These are phyloP conservation scores for Trichoderma sp. DNA, from an alignment of 2,329 filamentous ascomycete genomes.

Conservation along the genomic window DNA sequence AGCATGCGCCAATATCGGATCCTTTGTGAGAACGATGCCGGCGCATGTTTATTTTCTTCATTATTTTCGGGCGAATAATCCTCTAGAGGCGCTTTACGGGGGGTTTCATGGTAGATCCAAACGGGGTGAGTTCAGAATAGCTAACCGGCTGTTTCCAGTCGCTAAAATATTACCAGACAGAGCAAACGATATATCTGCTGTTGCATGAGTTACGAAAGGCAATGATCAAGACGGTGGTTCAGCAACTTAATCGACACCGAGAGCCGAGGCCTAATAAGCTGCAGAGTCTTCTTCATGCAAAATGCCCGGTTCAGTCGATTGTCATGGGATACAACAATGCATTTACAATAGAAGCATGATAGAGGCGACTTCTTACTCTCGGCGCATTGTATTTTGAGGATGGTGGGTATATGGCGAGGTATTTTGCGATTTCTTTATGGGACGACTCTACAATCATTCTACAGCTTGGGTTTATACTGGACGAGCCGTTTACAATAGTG, in stretches of 20 bases:
- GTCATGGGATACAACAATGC: not conserved
- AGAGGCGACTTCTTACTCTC: not conserved
- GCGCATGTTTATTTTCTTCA: not conserved
- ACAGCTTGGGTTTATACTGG: conserved; percentile 12
- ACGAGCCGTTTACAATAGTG: not conserved
- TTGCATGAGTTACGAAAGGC: not conserved
- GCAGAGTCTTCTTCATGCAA: not conserved
- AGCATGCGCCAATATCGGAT: not conserved
- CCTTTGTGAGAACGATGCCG: not conserved
- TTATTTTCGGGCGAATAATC: not conserved
- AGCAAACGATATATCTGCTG: not conserved
- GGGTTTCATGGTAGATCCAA: not conserved
- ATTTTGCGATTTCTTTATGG: not conserved
- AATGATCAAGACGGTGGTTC: not conserved
- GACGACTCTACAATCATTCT: conserved; percentile 9
- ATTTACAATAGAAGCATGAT: not conserved
- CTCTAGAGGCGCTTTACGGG: not conserved
- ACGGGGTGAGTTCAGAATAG: not conserved
- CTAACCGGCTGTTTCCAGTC: not conserved
- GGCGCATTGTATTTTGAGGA: not conserved
- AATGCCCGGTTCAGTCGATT: not conserved
- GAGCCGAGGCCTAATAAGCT: not conserved
- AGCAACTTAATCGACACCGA: not conserved
- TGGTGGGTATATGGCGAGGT: not conserved
- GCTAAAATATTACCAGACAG: not conserved